A percentile compares a stretch with the other conserved stretches of the same genome.
Evolutionary conservation across 495 filamentous ascomycete species (phyloP).

Genomic region (Parachaetomium inaequale): DNA sequence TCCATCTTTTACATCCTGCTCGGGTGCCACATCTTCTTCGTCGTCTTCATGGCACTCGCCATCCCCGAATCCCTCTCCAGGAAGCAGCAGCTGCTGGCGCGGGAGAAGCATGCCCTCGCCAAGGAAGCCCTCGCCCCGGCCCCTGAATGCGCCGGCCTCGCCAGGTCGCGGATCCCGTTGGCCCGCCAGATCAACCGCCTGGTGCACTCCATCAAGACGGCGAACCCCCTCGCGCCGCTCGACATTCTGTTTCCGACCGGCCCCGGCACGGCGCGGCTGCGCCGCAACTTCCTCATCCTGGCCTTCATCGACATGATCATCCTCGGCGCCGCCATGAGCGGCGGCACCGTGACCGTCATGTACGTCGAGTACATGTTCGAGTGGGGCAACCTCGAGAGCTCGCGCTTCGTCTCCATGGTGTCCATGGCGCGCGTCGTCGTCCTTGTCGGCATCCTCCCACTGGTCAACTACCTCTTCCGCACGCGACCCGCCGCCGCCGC

Average conservation of each 20-base stretch:
- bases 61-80: conserved; percentile 79
- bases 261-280: conserved; percentile 56
- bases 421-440: conserved; percentile 70
- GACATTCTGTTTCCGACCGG: conserved; percentile 66
- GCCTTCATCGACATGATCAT: conserved; percentile 73
- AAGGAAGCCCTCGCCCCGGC: conserved; percentile 16
- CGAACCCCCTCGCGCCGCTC: conserved; percentile 70
- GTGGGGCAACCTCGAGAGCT: conserved; percentile 76
- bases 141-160: conserved; percentile 10
- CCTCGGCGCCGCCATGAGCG: conserved; percentile 78
- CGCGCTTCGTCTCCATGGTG: conserved; percentile 70
- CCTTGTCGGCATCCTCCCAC: conserved; percentile 70
- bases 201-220: conserved; percentile 26
- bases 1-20: conserved; percentile 76
- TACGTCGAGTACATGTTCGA: conserved; percentile 75
- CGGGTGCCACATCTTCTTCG: conserved; percentile 65
- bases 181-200: conserved; percentile 18
- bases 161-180: conserved; percentile 16
- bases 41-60: conserved; percentile 61
- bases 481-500: conserved; percentile 36
- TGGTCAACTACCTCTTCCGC: conserved; percentile 66
- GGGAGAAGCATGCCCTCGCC: conserved; percentile 56
- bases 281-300: conserved; percentile 74
- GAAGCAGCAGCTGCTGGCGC: conserved; percentile 62
- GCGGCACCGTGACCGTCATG: conserved; percentile 69